Base-by-base conservation (phyloP, 2,329 filamentous ascomycete species). In the Pseudogymnoascus sp. region DNA sequence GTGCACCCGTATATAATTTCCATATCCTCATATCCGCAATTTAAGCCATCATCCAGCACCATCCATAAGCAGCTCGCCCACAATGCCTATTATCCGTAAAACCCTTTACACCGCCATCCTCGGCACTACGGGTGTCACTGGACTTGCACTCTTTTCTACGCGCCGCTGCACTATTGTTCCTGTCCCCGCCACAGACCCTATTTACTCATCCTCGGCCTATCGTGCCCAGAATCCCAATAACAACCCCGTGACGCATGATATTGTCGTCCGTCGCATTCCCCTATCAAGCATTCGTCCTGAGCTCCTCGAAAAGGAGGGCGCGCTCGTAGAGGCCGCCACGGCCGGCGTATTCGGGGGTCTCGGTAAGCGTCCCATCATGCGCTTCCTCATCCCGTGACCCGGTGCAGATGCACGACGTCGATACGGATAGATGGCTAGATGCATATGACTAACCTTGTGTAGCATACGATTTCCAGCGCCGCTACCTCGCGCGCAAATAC, bases 301-400 rank as follows among this genome's bases (percentile, higher is more conserved):
- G 64, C 75, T 90, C 60, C 74, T 89, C 12, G 77, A 87, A 68
- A 79, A 82, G 65, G 83, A 82, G 69, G 78, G 80, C 33, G 78
- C 83, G 65, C 75, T 89, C 57, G 80, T 82, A 1, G 77, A 87
- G 66, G 83, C 82, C 65, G 88, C 89, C 69, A 88, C 84, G 69
- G 82, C 83, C 11, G 85, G 85, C 47, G 74, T 88, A 57, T 90
- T 83, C 86, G 80, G 81, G 64, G 85, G 84, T 61, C 78, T 79
- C 71, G 84, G 85, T 88, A 71, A 65, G 78, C 50, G 6, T 9
- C 22, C 60, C 50, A 14, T 9, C 20, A 28, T 64, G 60, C 65
- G 53, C 43, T 35, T 30, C 15, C 35, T 59, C 50, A 14, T 8
- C 22, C 20, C 64, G 62, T 66, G 53, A 33, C 39, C 39, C 47